Base-by-base conservation (phyloP, 2,329 filamentous ascomycete species). In the Cladobotryum protrusum region DNA sequence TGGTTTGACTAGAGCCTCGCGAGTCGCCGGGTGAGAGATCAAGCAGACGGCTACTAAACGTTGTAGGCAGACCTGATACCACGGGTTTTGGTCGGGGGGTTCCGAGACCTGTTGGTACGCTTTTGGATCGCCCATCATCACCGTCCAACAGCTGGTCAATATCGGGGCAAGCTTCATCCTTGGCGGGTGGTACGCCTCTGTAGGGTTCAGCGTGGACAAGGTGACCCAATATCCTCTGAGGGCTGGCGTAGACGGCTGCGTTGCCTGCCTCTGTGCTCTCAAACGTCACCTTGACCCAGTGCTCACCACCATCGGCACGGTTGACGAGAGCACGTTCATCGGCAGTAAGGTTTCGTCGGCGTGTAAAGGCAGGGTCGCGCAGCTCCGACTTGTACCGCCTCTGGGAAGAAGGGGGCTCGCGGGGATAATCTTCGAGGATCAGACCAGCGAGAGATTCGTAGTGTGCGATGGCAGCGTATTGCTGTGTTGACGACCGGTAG, bases 351-450 rank as follows among this genome's bases (percentile, higher is more conserved):
- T 79, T 78, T 37, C 75, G 72, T 46, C 80, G 77, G 51, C 83
- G 81, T 43, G 85, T 83, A 8, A 86, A 79, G 9, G 86, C 83
- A 45, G 86, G 81, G 59, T 89, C 85, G 55, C 86, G 79, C 54
- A 88, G 79, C 57, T 91, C 82, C 1, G 84, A 79, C 63, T 87
- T 86, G 72, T 86, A 92, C 51, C 86, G 78, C 50, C 78, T 76
- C 62, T 81, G 79, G 54, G 83, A 78, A 49, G 82, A 76, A 3
- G 88, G 87, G n/a, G 92, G 86, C 56, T 87, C 84, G 54, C 92
- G 84, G 8, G 90, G 83, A 68, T 97, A 97, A 69, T 96, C 91
- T 71, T 97, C 92, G 68, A 91, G 91, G 64, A 96, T 89, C 55
- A 82, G 73, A 20, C 91, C 91, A 6, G 88, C 92, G 39, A 95